These are phyloP conservation scores for Sanghuangporus baumii DNA, from an alignment of 1,284 basidiomycete genomes.

Conservation along the genomic window DNA sequence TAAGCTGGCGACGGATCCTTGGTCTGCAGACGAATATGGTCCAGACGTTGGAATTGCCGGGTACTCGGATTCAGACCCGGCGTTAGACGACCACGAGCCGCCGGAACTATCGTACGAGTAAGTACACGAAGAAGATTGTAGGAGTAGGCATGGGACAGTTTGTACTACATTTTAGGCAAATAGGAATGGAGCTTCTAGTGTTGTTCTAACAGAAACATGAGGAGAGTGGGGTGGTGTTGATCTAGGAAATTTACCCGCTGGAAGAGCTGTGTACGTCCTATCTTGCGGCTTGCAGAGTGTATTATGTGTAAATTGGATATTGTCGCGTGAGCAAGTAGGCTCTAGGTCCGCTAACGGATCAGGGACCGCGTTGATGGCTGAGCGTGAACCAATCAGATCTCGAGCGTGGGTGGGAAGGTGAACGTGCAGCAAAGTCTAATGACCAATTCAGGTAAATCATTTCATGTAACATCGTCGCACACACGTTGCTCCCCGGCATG, in stretches of 20 bases:
- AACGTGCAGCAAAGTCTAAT: constrained; percentile 10
- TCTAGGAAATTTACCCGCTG: not conserved
- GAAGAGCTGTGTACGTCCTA: not conserved
- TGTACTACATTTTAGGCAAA: not conserved
- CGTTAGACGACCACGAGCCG: constrained; percentile 9
- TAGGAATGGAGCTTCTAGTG: not conserved
- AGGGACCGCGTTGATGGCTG: not conserved
- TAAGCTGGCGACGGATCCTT: constrained; percentile 61
- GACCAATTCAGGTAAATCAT: not conserved
- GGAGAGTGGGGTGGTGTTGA: not conserved
- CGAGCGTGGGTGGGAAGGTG: not conserved
- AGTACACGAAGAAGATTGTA: not conserved
- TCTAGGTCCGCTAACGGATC: not conserved
- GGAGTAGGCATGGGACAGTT: not conserved
- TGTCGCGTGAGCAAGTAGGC: not conserved
- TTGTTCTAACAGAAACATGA: not conserved
- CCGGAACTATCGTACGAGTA: constrained; percentile 13
- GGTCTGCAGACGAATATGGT: constrained; percentile 34
- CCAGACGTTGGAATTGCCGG: constrained; percentile 10
- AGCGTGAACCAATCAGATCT: not conserved
- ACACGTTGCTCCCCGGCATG: not conserved
- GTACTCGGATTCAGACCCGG: constrained; percentile 13
- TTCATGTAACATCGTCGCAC: not conserved
- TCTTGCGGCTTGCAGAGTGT: not conserved
- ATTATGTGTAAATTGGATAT: not conserved